Base-by-base conservation (phyloP, 495 filamentous ascomycete genomes). In the Trichoderma gamsii region DNA sequence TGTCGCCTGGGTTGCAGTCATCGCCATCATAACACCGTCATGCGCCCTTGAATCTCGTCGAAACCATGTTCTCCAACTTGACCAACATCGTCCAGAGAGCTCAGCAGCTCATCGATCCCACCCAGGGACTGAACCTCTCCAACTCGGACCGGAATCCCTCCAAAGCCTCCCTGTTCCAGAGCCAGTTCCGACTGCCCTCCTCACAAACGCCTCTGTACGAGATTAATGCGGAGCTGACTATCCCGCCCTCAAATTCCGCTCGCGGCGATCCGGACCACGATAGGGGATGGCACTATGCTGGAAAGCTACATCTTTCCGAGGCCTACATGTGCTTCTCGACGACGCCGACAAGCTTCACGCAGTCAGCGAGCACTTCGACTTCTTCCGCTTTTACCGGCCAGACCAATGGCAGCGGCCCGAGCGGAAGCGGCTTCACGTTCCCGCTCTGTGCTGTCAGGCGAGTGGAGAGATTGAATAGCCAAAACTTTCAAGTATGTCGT, bases 361-460 rank as follows among this genome's bases (percentile, higher is more conserved):
- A 85, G 64, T 88, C 89, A 1, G 89, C 93, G 0, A 96, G 86
- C 73, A 82, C 85, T 4, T 87, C 85, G 70, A 86, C 89, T 4
- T 93, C 92, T 0, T 91, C 86, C 32, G 81, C 85, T 35, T 96
- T 92, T 79, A 93, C 90, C 16, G 93, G 93, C 11, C 91, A 94
- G 70, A 96, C 92, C 16, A 89, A 95, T 72, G 92, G 92, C 18
- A 90, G 90, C 21, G 93, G 93, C 0, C 93, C 96, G n/a, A 90
- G 92, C 52, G 94, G 94, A 13, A 96, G 97, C 83, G 95, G 95
- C 46, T 99, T 99, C 73, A 97, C 90, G 13, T 85, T 98, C n/a
- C 96, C 95, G 4, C 84, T 99, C 13, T 97, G 91, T 75, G 90
- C 91, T 41, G 91, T 99, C 69, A 85, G 95, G 63, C 83, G 93